These are phyloP conservation scores for Lotmaria passim DNA, from an alignment of 208 protist genomes.

Conservation along the genomic window DNA sequence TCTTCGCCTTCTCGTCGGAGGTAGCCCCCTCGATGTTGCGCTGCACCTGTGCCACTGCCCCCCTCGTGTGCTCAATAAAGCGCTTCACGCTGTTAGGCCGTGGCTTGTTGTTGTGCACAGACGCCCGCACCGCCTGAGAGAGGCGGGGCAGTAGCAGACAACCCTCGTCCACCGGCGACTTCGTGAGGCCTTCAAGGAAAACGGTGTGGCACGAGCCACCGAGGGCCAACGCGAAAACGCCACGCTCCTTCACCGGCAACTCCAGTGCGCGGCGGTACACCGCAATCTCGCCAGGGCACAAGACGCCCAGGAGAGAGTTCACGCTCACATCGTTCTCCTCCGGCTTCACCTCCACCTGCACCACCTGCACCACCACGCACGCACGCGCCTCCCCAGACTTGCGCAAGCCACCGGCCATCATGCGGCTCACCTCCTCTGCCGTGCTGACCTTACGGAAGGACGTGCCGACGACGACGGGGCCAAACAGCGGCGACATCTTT, in stretches of 20 bases:
- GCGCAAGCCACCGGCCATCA: constrained; percentile 40
- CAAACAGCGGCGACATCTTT: constrained; percentile 37
- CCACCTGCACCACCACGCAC: constrained; percentile 47
- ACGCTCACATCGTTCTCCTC: constrained; percentile 42
- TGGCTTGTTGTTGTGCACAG: constrained; percentile 29
- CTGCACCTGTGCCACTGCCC: constrained; percentile 28
- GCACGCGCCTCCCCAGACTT: constrained; percentile 45
- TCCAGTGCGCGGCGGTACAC: constrained; percentile 37
- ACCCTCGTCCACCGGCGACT: constrained; percentile 39
- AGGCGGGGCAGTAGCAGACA: constrained; percentile 37
- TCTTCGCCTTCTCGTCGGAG: constrained; percentile 35
- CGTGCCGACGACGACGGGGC: constrained; percentile 30
- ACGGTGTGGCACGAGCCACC: constrained; percentile 47
- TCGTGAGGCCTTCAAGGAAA: constrained; percentile 33
- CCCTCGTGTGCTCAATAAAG: constrained; percentile 32
- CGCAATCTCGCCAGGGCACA: constrained; percentile 38
- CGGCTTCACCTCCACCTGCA: constrained; percentile 34
- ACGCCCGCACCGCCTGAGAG: constrained; percentile 23
- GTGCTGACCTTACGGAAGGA: constrained; percentile 34
- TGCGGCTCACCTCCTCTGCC: constrained; percentile 31
- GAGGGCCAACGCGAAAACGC: constrained; percentile 36
- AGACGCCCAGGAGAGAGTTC: constrained; percentile 33
- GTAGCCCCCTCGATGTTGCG: constrained; percentile 17
- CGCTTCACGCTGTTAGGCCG: constrained; percentile 42
- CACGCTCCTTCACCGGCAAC: constrained; percentile 26